Conservation (phyloP, 1,284 basidiomycete species). For the Ganoderma leucocontextum region DNA sequence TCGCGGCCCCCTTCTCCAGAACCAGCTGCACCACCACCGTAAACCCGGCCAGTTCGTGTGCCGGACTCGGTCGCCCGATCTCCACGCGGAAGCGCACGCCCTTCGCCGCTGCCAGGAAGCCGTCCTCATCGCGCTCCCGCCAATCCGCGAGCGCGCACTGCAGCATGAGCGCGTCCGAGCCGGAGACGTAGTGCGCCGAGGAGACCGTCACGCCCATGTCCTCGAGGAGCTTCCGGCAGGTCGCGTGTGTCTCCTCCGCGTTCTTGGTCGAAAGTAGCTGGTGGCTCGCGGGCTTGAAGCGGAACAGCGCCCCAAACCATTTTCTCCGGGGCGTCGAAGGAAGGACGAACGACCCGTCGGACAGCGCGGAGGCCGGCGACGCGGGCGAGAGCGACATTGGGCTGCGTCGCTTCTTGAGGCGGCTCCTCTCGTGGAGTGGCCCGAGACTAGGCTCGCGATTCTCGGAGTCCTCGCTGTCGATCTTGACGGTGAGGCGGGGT, state of each 20-base stretch:
- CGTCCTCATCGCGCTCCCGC: constrained; percentile 52
- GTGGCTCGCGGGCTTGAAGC: constrained; percentile 78
- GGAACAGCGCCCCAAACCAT: constrained; percentile 93
- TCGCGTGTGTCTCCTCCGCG: constrained; percentile 72
- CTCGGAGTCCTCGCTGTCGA: constrained; percentile 37
- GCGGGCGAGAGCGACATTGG: constrained; percentile 42
- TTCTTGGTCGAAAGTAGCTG: constrained; percentile 73
- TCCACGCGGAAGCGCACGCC: constrained; percentile 83
- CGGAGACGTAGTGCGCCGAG: constrained; percentile 50
- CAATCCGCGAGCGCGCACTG: constrained; percentile 73
- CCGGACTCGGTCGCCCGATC: constrained; percentile 56
- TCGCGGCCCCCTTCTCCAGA: constrained; percentile 87
- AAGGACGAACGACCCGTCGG: constrained; percentile 50
- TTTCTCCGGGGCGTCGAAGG: constrained; percentile 69
- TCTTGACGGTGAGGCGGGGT: constrained; percentile 36
- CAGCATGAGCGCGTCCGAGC: constrained; percentile 46
- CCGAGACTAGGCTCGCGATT: constrained; percentile 62
- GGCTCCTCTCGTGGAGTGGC: constrained; percentile 49
- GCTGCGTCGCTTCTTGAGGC: constrained; percentile 53
- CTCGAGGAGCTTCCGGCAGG: constrained; percentile 79
- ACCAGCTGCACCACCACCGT: constrained; percentile 71
- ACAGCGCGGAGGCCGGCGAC: constrained; percentile 56
- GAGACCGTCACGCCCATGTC: constrained; percentile 75
- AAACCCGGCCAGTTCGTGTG: constrained; percentile 56
- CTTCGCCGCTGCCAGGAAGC: constrained; percentile 66